Evolutionary conservation across 2,329 filamentous ascomycete genomes (phyloP), one percentile per base, ranked within the genome.

Genomic region (Xylaria arbuscula): DNA sequence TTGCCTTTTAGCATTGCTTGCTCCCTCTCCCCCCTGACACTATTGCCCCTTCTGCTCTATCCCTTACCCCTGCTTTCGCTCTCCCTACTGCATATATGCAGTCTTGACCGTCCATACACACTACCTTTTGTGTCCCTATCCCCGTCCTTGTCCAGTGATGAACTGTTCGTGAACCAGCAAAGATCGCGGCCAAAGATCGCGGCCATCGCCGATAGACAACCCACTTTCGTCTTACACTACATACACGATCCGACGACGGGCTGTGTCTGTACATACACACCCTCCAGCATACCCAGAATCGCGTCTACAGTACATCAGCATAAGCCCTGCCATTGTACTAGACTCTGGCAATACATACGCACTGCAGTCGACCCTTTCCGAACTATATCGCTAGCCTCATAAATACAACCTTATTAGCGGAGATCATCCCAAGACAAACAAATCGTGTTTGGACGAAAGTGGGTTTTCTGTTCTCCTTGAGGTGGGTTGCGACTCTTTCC

Each of bases 121-220:
- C 40, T 17, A 13, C 40, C 40, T 17, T 2, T 32, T 50, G 13
- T 28, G 48, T 57, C 28, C n/a, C 24, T 36, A n/a, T 55, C 15
- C 58, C 17, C n/a, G 38, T 69, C 7, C 22, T 42, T 58, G 45
- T 38, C 53, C 55, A 38, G 56, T 34, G 45, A 47, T 36, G 51
- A 36, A 57, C 57, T 53, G 45, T 68, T 62, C 62, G 62, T 62
- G 65, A 72, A 68, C 28, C 28, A 28, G 28, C 28, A 28, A 28
- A 55, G 71, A 70, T 68, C 71, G 13, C 70, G 63, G 70, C 71
- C 72, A 64, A 72, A 60, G 64, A 65, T 22, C 58, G 71, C 72
- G 69, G 72, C 62, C 68, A 70, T 72, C 68, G 68, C 72, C 69
- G 72, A 73, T 40, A 42, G n/a, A 50, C 36, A 42, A 54, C 42